Evolutionary conservation across 1,139 yeast genomes (phyloP), one percentile per base, ranked within the genome.

Genomic region (Geotrichum siamense): DNA sequence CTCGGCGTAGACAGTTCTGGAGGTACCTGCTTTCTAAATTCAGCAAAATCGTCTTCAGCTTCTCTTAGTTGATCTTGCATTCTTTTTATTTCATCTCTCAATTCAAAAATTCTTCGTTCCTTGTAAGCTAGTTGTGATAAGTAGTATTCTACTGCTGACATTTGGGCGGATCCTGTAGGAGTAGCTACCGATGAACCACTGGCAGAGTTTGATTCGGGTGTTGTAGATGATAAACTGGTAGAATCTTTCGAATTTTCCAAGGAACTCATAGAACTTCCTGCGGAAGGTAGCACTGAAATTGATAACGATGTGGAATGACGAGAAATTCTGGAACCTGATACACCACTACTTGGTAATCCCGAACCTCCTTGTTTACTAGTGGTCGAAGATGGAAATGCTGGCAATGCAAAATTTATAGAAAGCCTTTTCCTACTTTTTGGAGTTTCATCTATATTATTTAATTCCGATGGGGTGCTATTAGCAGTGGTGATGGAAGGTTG

Each of bases 91-190:
- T 64, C 65, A 44, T 61, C 64, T 13, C 56, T 48, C 22, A 64
- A 56, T 45, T 64, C 67, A 21, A 59, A 58, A 19, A 64, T 65
- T 17, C 59, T 54, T 2, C 67, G 57, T 44, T 64, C 67, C 39
- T 61, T 59, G 33, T 62, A 56, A 3, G 68, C 68, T 38, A 64
- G 54, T 45, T 59, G 56, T 23, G 64, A 60, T 39, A 62, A 49
- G 44, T 50, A 51, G 31, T 44, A 38, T 25, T 43, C 49, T 5
- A 43, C 31, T 2, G 47, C 26, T 30, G 49, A 40, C 5, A 39
- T 17, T 17, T 25, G 21, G 31, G 2, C 19, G 16, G 39, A n/a
- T 20, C 34, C 27, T 5, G 34, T 27, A 25, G 28, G 28, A 6
- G 34, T 34, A 13, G 41, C 28, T 5, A 30, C 25, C 16, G 20